These are phyloP conservation scores for Liriodendron chinense DNA, from an alignment of 164 flowering plant species.

Conservation along the genomic window DNA sequence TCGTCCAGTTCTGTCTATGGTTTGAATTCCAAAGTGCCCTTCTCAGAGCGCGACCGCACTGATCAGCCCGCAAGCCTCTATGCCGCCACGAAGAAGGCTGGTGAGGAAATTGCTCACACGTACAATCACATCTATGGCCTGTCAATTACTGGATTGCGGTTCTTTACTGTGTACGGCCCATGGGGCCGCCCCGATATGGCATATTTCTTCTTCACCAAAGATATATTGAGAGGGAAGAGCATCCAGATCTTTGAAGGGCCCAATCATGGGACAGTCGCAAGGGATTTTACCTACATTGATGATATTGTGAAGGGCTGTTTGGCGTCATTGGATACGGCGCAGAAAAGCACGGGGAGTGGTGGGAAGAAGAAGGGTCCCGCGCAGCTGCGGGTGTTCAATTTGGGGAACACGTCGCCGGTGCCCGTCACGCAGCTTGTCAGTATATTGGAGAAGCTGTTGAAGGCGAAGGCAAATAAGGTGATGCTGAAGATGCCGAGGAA, in stretches of 20 bases:
- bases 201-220: conserved; percentile 82
- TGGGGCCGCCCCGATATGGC: conserved; percentile 99
- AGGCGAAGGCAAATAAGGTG: conserved; percentile 69
- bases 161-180: conserved; percentile 93
- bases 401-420: conserved; percentile 81
- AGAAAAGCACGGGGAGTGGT: conserved; percentile 86
- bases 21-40: conserved; percentile 78
- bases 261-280: conserved; percentile 84
- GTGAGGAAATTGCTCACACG: conserved; percentile 84
- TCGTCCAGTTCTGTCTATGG: conserved; percentile 91
- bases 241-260: conserved; percentile 74
- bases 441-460: conserved; percentile 81
- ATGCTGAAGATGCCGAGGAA: conserved; percentile 82
- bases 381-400: conserved; percentile 74
- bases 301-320: conserved; percentile 75
- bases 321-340: conserved; percentile 63
- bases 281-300: conserved; percentile 90
- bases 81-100: conserved; percentile 95
- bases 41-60: conserved; percentile 79
- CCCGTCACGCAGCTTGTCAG: conserved; percentile 76
- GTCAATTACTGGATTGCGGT: conserved; percentile 83
- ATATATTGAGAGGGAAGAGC: conserved; percentile 73
- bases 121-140: conserved; percentile 86
- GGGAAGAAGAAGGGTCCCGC: conserved; percentile 92
- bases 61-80: conserved; percentile 95